These are phyloP conservation scores for Citrullus colocynthis DNA, from an alignment of 306 rosid species.

Conservation along the genomic window DNA sequence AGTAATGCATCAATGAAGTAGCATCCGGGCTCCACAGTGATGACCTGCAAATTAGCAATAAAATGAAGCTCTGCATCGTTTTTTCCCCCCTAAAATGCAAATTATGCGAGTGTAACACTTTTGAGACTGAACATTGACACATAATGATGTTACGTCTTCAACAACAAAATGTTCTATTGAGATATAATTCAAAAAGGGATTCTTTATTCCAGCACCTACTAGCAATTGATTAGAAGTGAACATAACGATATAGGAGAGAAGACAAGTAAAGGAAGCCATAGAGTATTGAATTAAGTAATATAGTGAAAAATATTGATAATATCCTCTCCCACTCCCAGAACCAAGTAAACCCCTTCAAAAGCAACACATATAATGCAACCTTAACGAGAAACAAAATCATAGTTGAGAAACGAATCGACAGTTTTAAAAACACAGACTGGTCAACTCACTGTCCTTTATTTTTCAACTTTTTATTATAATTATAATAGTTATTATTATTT, in stretches of 20 bases:
- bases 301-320: background rate
- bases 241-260: background rate
- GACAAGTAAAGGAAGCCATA: too few species aligned
- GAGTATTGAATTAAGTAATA: background rate
- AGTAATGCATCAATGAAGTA: conserved; percentile 80
- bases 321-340: too few species aligned
- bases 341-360: too few species aligned
- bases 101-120: background rate
- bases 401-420: background rate
- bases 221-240: background rate
- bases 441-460: background rate
- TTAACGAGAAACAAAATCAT: background rate
- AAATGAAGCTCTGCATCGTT: background rate
- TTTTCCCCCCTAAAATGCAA: background rate
- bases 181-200: background rate
- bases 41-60: conserved; percentile 37
- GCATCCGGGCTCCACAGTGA: conserved; percentile 94
- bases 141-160: background rate
- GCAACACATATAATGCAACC: too few species aligned
- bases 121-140: background rate
- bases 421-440: background rate
- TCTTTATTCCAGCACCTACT: background rate
- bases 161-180: background rate
- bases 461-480: too few species aligned
- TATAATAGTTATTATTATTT: too few species aligned